phyloP scores from a whole-genome alignment of 2,329 filamentous ascomycete genomes.

The Pseudogymnoascus sp. region DNA sequence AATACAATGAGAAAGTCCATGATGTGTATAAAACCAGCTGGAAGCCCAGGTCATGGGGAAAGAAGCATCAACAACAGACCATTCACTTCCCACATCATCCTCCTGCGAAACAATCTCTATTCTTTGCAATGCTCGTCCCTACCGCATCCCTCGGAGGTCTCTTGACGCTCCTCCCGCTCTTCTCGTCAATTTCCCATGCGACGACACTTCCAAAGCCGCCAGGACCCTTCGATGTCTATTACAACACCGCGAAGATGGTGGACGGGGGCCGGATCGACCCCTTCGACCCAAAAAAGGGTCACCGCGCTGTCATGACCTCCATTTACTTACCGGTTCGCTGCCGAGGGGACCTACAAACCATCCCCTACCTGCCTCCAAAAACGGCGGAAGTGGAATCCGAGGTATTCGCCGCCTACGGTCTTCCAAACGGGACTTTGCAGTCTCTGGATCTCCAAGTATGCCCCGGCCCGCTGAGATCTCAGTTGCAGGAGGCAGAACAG shows the following conservation, averaged over 20 bases:
- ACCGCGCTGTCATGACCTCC: constrained; percentile 25
- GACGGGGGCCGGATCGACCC: constrained; percentile 24
- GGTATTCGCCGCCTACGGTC: constrained; percentile 17
- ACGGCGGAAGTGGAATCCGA: constrained; percentile 22
- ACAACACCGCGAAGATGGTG: constrained; percentile 13
- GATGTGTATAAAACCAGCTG: constrained; percentile 1
- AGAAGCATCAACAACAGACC: background rate
- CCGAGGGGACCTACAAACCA: constrained; percentile 13
- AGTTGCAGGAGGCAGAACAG: background rate
- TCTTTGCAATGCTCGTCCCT: background rate
- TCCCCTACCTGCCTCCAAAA: constrained; percentile 24
- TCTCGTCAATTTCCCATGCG: background rate
- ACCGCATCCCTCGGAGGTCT: background rate
- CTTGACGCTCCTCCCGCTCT: background rate
- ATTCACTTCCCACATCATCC: background rate
- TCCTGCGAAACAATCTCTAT: background rate
- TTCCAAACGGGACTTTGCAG: constrained; percentile 24
- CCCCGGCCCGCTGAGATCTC: constrained; percentile 4
- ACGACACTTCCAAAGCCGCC: background rate
- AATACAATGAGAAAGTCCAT: background rate
- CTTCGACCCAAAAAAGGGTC: constrained; percentile 17
- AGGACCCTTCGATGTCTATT: constrained; percentile 16
- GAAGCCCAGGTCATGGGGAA: background rate
- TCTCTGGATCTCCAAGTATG: constrained; percentile 21
- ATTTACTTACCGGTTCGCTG: constrained; percentile 20